Evolutionary conservation across 768 basidiomycete genomes (phyloP).

Genomic region (Rubroboletus pulcherrimus): DNA sequence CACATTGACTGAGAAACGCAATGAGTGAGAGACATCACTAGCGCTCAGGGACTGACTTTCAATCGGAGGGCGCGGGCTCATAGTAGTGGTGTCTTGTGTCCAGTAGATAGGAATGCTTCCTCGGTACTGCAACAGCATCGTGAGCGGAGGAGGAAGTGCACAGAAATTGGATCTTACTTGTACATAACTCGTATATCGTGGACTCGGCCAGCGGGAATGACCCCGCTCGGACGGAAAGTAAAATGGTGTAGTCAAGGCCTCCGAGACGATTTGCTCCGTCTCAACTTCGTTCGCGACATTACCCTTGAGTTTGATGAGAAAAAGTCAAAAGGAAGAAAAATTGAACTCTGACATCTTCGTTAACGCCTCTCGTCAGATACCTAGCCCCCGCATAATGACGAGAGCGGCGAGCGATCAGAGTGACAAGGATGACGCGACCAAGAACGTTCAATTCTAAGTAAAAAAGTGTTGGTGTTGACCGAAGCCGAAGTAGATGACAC

Average conservation of each 20-base stretch:
- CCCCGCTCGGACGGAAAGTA: constrained; percentile 55
- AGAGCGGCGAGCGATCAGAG: constrained; percentile 91
- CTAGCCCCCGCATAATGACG: constrained; percentile 94
- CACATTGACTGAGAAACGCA: constrained; percentile 63
- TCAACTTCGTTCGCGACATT: constrained; percentile 99
- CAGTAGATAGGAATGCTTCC: constrained; percentile 96
- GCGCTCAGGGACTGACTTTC: constrained; percentile 61
- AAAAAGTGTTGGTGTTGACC: not conserved
- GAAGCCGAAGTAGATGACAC: constrained; percentile 28
- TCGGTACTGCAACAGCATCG: constrained; percentile 56
- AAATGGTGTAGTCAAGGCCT: constrained; percentile 85
- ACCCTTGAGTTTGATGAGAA: constrained; percentile 49
- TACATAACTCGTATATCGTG: constrained; percentile 92
- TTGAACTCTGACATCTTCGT: constrained; percentile 63
- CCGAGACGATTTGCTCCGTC: constrained; percentile 95
- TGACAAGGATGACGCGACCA: constrained; percentile 86
- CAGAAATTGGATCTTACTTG: constrained; percentile 48
- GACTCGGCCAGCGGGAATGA: constrained; percentile 57
- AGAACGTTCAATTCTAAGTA: constrained; percentile 82
- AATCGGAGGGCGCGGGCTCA: constrained; percentile 92
- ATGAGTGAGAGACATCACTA: constrained; percentile 4
- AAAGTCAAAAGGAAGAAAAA: not conserved
- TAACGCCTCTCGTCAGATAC: constrained; percentile 91
- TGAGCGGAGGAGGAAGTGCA: not conserved
- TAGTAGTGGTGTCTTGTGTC: constrained; percentile 89